A percentile compares a stretch with the other conserved stretches of the same genome.
Evolutionary conservation across 129 eudicot species (phyloP).

Genomic region (Artemisia annua): DNA sequence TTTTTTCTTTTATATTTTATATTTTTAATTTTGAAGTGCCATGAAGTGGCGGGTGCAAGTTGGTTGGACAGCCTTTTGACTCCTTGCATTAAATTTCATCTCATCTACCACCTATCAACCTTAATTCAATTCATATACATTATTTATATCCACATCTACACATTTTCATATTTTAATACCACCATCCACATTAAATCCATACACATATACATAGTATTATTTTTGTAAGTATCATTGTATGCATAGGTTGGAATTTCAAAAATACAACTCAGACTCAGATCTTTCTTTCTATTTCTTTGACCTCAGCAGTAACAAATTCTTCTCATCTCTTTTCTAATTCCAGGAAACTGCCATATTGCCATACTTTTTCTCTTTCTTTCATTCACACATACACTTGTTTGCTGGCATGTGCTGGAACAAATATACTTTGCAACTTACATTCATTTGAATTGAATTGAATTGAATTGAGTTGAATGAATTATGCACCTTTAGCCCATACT

Average conservation of each 20-base stretch:
- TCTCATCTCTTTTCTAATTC: slow-evolving; percentile 27
- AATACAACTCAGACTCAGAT: slow-evolving; percentile 45
- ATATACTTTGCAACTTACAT: neutral
- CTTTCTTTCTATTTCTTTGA: slow-evolving; percentile 47
- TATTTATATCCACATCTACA: slow-evolving; percentile 14
- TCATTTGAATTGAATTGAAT: slow-evolving; percentile 8
- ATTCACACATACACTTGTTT: neutral
- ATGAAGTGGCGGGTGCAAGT: slow-evolving; percentile 30
- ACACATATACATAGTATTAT: neutral
- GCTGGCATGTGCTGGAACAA: slow-evolving; percentile 34
- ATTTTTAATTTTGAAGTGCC: slow-evolving; percentile 1
- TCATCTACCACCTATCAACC: slow-evolving; percentile 35
- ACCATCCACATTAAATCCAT: slow-evolving; percentile 15
- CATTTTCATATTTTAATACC: slow-evolving; percentile 6
- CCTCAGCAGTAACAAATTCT: slow-evolving; percentile 45
- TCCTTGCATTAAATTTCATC: slow-evolving; percentile 28
- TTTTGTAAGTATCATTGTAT: neutral
- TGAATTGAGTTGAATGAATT: slow-evolving; percentile 15
- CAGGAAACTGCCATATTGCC: slow-evolving; percentile 19
- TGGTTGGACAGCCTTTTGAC: slow-evolving; percentile 32
- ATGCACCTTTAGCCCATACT: slow-evolving; percentile 9
- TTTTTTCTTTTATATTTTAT: too few relatives aligned
- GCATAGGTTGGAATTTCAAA: slow-evolving; percentile 5
- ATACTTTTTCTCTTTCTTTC: slow-evolving; percentile 20
- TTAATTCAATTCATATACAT: slow-evolving; percentile 7